Evolutionary conservation across 2,329 filamentous ascomycete genomes (phyloP), one percentile per base, ranked within the genome.

Genomic region (Colletotrichum tamarilloi): DNA sequence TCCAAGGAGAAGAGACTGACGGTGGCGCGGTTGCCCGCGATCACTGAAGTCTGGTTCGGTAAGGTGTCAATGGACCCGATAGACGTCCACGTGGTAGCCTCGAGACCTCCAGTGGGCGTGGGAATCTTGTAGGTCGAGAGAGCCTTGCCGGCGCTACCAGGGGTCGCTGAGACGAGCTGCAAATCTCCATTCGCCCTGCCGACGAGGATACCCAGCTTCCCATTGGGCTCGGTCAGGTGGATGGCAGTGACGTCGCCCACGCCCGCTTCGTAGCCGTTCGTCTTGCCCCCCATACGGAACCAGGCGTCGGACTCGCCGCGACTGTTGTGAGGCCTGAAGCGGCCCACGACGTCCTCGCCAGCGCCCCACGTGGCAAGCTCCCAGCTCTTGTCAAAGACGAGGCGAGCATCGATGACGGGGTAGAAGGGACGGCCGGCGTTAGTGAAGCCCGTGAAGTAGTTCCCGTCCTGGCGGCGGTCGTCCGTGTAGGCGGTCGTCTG

Each of bases 121-220:
- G 77, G 76, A 4, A 76, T 58, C 73, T 2, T 58, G 64, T 78
- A 78, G 62, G 73, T 77, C 66, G 73, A 76, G 76, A 77, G 67
- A 22, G 79, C 78, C 67, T 75, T 78, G 38, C 70, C 74, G 57
- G 80, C 81, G 55, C 75, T 80, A 42, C 81, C 78, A 0, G 80
- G 76, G 28, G 80, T 80, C 8, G 81, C 81, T 3, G 85, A 85
- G 7, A 88, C 73, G 2, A 90, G 76, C 8, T 84, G 80, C 5
- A 90, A 76, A 22, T 86, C 80, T 1, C 88, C 88, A 74, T 86
- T 88, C 1, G 87, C 86, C 42, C 88, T 82, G 5, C 87, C 88
- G 0, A 86, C 84, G 2, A 89, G 76, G 1, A 88, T 75, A 2
- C 83, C 80, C 19, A 83, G 76, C 19, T 71, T 67, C 3, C 74